Conservation (phyloP, 371 early-diverging fungal genomes). For the Rhizopus stolonifer region DNA sequence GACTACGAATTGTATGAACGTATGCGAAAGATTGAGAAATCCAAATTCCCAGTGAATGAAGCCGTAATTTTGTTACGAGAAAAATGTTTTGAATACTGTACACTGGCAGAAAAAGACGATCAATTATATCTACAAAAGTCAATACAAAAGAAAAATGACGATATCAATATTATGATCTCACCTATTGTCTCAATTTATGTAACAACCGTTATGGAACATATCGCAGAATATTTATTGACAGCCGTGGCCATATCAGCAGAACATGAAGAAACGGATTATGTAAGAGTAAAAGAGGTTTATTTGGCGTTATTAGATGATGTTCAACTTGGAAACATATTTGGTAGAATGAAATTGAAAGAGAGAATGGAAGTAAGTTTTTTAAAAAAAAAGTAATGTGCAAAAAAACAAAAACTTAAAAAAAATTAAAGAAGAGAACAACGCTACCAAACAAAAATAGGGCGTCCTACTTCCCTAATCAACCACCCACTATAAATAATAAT, state of each 20-base stretch:
- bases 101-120: slow-evolving; percentile 52
- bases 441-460: background rate
- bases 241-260: slow-evolving; percentile 61
- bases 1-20: slow-evolving; percentile 48
- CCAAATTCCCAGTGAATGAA: slow-evolving; percentile 26
- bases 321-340: slow-evolving; percentile 54
- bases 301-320: slow-evolving; percentile 56
- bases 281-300: slow-evolving; percentile 60
- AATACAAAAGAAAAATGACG: slow-evolving; percentile 14
- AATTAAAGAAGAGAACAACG: slow-evolving; percentile 14
- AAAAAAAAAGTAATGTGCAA: background rate
- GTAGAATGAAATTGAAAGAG: slow-evolving; percentile 52
- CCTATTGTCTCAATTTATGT: slow-evolving; percentile 68
- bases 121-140: slow-evolving; percentile 25
- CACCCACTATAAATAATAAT: background rate
- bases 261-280: slow-evolving; percentile 60
- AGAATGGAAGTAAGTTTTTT: slow-evolving; percentile 50
- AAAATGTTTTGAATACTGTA: slow-evolving; percentile 61
- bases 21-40: slow-evolving; percentile 36
- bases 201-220: slow-evolving; percentile 64
- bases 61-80: slow-evolving; percentile 43
- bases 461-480: slow-evolving; percentile 14
- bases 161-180: slow-evolving; percentile 39
- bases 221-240: slow-evolving; percentile 62
- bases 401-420: no score